Conservation (phyloP, 78 protist genomes). For the Dictyostelium citrinum region DNA sequence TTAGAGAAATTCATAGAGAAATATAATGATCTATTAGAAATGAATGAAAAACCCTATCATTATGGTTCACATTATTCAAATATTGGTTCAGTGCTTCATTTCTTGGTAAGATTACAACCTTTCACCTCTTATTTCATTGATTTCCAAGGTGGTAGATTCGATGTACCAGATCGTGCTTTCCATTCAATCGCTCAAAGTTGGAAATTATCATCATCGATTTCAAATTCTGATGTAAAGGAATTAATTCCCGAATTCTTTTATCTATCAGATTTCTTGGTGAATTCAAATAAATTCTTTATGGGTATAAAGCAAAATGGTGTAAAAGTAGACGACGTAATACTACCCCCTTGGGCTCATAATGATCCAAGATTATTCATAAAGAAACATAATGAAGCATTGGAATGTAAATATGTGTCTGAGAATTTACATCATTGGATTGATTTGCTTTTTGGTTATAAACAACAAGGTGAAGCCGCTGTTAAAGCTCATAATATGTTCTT, state of each 20-base stretch:
- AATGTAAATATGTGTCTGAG: constrained; percentile 89
- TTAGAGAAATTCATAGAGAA: constrained; percentile 62
- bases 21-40: constrained; percentile 57
- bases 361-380: constrained; percentile 66
- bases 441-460: constrained; percentile 97
- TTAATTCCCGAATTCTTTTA: constrained; percentile 97
- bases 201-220: constrained; percentile 42
- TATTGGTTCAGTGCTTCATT: constrained; percentile 84
- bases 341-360: constrained; percentile 97
- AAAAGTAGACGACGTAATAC: constrained; percentile 84
- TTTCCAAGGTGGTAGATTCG: constrained; percentile 93
- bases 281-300: constrained; percentile 81
- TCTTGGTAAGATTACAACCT: constrained; percentile 91
- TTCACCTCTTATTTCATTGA: constrained; percentile 82
- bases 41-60: constrained; percentile 81
- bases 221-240: constrained; percentile 92
- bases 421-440: constrained; percentile 98
- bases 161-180: constrained; percentile 94
- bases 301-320: constrained; percentile 92
- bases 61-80: constrained; percentile 92
- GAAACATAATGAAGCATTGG: constrained; percentile 91
- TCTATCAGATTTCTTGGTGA: constrained; percentile 90
- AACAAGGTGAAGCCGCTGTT: constrained; percentile 93
- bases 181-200: constrained; percentile 77
- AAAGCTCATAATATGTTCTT: constrained; percentile 91